Evolutionary conservation across 192 early-diverging fungal species (phyloP), one percentile per base, ranked within the genome.

Genomic region (Geranomyces michiganensis): DNA sequence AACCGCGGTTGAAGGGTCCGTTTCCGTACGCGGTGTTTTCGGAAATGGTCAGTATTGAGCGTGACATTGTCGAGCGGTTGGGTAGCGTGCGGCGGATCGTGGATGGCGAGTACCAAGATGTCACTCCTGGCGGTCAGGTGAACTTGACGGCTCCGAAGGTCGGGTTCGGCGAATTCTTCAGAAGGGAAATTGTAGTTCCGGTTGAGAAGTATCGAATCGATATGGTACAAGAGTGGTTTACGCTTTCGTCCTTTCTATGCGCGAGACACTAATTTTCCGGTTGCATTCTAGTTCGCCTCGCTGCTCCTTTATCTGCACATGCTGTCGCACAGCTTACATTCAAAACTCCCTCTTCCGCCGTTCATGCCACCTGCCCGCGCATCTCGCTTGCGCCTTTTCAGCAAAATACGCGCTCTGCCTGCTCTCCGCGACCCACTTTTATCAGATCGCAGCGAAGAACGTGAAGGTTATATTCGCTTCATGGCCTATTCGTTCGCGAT

Each of bases 1-100:
- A 94, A 80, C 93, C 93, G 1, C 88, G 93, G 63, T 76, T 94
- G 19, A 94, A 94, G 77, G 93, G 93, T 21, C 86, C 87, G 22
- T 94, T 92, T 49, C 91, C 92, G 0, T 74, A 83, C 0, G 76
- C 45, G 8, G 87, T 88, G 0, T 93, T 93, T 58, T 73, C 81
- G 61, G 80, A 82, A 12, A 89, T 94, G 65, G 73, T 92, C 17
- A 76, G 69, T 3, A 86, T 87, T n/a, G 88, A 90, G 68, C 91
- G 92, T 74, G 90, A 90, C 29, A 81, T 94, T 67, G 77, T 94
- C 19, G 93, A 94, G 72, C 84, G 89, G 15, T 83, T 93, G 74
- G 78, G 91, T 32, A 90, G 90, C 0, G 89, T 92, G 73, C 81
- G 93, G 1, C 80, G 90, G 63, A 87, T 91, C 6, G 84, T 92